A percentile compares a stretch with the other conserved stretches of the same genome.
phyloP scores from a whole-genome alignment of 202 grass and related monocot species.

The Sporobolus alterniflorus region DNA sequence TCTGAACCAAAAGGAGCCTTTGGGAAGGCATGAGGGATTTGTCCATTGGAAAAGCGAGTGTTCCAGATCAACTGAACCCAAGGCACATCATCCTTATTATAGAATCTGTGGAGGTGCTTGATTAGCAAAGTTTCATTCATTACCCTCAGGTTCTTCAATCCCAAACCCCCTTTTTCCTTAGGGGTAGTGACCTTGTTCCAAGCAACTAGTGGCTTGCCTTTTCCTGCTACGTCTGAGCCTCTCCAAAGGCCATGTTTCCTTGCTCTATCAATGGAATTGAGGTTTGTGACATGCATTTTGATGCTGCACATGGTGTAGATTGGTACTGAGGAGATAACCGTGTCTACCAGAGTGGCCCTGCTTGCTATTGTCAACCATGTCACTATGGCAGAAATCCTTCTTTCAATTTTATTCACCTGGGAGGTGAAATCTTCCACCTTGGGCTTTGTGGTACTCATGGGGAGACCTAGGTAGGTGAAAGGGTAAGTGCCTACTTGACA shows the following conservation, averaged over 20 bases:
- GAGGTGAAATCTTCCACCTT: neutral
- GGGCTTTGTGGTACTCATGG: neutral
- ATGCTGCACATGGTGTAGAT: neutral
- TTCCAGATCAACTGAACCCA: neutral
- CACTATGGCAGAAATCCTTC: neutral
- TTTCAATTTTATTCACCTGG: neutral
- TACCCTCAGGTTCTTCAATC: neutral
- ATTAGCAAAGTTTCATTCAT: neutral
- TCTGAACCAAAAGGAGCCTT: neutral
- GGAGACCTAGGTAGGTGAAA: neutral
- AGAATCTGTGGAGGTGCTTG: neutral
- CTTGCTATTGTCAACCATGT: neutral
- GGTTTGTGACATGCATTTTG: neutral
- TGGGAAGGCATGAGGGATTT: neutral
- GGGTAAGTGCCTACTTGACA: neutral
- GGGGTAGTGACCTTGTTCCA: neutral
- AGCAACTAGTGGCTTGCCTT: neutral
- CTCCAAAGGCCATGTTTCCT: neutral
- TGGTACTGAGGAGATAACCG: neutral
- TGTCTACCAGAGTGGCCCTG: neutral
- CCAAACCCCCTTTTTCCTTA: neutral
- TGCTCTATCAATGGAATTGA: neutral
- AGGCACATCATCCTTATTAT: neutral
- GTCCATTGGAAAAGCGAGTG: neutral
- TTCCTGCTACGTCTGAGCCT: neutral